Conservation (phyloP, 352 stramenopile genomes). For the Globisporangium camurandrum region DNA sequence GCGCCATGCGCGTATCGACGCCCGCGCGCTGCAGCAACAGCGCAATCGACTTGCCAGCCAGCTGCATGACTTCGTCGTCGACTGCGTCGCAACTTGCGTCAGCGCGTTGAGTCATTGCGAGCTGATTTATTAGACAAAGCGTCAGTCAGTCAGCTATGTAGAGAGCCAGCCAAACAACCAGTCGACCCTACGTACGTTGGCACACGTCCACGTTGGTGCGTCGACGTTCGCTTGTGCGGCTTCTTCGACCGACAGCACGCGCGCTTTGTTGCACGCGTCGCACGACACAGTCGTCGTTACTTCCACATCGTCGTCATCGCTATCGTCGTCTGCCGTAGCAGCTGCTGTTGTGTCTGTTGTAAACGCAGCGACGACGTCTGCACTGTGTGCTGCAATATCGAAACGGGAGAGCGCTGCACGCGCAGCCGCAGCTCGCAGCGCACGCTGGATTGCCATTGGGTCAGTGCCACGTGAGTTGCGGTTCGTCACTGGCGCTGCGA, state of each 20-base stretch:
- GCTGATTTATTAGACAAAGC: slow-evolving; percentile 1
- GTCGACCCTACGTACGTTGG: slow-evolving; percentile 10
- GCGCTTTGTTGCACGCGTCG: slow-evolving; percentile 73
- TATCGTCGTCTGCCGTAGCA: slow-evolving; percentile 28
- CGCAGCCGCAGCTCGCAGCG: slow-evolving; percentile 37
- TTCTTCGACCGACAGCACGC: slow-evolving; percentile 52
- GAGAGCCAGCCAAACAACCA: not conserved
- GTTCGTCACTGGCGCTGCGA: not conserved
- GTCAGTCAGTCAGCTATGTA: not conserved
- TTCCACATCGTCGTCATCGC: slow-evolving; percentile 42
- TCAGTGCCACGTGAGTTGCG: not conserved
- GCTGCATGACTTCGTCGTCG: slow-evolving; percentile 71
- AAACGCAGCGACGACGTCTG: slow-evolving; percentile 37
- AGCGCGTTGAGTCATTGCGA: slow-evolving; percentile 24
- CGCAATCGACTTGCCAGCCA: slow-evolving; percentile 39
- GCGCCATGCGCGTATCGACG: slow-evolving; percentile 45
- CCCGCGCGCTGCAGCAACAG: slow-evolving; percentile 29
- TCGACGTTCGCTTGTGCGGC: slow-evolving; percentile 20
- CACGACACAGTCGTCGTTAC: slow-evolving; percentile 71
- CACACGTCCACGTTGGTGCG: slow-evolving; percentile 48
- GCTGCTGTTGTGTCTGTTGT: slow-evolving; percentile 5
- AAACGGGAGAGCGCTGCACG: slow-evolving; percentile 50
- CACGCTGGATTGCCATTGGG: slow-evolving; percentile 8
- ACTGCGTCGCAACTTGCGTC: slow-evolving; percentile 38
- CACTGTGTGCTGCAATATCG: slow-evolving; percentile 29